These are phyloP conservation scores for Torulaspora maleeae DNA, from an alignment of 805 yeast genomes.

Conservation along the genomic window DNA sequence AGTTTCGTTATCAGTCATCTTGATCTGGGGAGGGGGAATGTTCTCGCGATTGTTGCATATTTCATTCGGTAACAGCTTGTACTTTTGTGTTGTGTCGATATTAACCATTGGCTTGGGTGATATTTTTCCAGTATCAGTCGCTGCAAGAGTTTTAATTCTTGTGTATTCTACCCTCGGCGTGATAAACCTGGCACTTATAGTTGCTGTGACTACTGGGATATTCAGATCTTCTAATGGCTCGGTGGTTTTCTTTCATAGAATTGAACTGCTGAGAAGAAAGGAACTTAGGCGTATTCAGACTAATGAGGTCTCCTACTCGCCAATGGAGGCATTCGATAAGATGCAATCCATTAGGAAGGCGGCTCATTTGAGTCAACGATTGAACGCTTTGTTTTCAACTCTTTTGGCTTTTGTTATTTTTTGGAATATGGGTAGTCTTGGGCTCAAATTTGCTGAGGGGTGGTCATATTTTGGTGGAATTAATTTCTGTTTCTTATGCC, in stretches of 20 bases:
- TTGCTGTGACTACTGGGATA: slow-evolving; percentile 63
- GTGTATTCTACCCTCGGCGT: slow-evolving; percentile 68
- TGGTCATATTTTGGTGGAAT: slow-evolving; percentile 70
- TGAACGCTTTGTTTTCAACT: slow-evolving; percentile 39
- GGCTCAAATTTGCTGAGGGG: slow-evolving; percentile 53
- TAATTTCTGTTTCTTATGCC: slow-evolving; percentile 73
- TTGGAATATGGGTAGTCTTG: slow-evolving; percentile 70
- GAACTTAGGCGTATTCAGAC: slow-evolving; percentile 18
- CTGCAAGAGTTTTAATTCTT: slow-evolving; percentile 54
- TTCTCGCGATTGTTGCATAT: slow-evolving; percentile 45
- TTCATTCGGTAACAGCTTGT: slow-evolving; percentile 62
- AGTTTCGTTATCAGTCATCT: slow-evolving; percentile 61
- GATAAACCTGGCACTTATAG: slow-evolving; percentile 64
- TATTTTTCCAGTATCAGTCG: slow-evolving; percentile 49
- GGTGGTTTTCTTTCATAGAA: slow-evolving; percentile 58
- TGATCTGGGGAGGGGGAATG: slow-evolving; percentile 63
- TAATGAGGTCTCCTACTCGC: slow-evolving; percentile 30
- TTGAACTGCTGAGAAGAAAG: slow-evolving; percentile 47
- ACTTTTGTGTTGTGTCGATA: slow-evolving; percentile 66
- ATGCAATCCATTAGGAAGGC: slow-evolving; percentile 50
- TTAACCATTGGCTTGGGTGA: slow-evolving; percentile 83
- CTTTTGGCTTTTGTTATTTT: slow-evolving; percentile 47
- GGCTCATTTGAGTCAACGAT: slow-evolving; percentile 40
- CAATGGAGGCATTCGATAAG: slow-evolving; percentile 47
- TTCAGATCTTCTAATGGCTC: slow-evolving; percentile 59